Conservation (phyloP, 176 grass and related monocot genomes). For the Ampelocalamus luodianensis region DNA sequence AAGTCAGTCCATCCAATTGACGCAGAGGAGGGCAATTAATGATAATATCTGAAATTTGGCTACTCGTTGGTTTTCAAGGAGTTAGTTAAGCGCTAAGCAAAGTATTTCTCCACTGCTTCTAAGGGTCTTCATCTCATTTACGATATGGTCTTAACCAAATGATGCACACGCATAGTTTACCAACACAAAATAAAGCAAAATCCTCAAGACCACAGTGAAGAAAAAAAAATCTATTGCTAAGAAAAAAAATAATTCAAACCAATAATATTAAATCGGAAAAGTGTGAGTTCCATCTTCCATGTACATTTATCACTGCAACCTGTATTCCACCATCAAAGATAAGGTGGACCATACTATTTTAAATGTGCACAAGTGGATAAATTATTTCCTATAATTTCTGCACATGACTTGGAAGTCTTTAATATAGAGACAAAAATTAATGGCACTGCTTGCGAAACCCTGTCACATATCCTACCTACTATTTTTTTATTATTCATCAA, state of each 20-base stretch:
- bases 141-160: neutral
- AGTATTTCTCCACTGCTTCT: neutral
- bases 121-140: conserved; percentile 1
- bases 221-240: too few relatives aligned
- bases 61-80: neutral
- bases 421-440: neutral
- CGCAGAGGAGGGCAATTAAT: neutral
- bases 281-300: too few relatives aligned
- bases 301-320: neutral
- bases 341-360: neutral
- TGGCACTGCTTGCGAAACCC: neutral
- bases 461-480: neutral
- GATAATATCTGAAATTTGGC: neutral
- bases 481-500: neutral
- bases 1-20: neutral
- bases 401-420: neutral
- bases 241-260: neutral
- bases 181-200: neutral
- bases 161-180: neutral
- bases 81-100: conserved; percentile 44
- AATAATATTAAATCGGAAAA: too few relatives aligned
- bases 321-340: neutral
- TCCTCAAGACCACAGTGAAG: neutral
- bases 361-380: neutral
- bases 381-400: neutral